Percentiles rank a stretch among this genome's conserved stretches.
These are phyloP conservation scores for Magnolia kwangsiensis DNA, from an alignment of 164 flowering plant species.

Conservation along the genomic window DNA sequence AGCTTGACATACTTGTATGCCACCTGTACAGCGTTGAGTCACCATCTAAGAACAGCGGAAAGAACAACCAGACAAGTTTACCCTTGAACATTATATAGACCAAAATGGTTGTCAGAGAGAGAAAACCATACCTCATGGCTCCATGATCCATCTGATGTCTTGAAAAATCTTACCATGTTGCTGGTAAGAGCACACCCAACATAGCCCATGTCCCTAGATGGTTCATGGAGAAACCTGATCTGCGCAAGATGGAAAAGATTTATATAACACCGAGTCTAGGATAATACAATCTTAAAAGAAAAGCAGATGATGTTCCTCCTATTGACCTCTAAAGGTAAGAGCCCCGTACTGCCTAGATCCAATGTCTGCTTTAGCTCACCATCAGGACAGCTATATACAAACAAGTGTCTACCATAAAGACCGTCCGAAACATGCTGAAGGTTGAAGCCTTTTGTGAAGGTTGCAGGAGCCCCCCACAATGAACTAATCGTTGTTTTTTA, in stretches of 20 bases:
- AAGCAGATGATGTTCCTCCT: background rate
- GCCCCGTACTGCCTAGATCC: slow-evolving; percentile 87
- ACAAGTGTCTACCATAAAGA: slow-evolving; percentile 79
- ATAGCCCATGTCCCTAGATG: slow-evolving; percentile 79
- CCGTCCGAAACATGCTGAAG: slow-evolving; percentile 89
- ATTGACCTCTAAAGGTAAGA: slow-evolving; percentile 80
- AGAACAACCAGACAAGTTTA: no score
- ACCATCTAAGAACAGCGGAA: no score
- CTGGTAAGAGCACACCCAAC: slow-evolving; percentile 95
- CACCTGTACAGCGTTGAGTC: no score
- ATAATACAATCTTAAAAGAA: background rate
- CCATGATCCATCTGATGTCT: slow-evolving; percentile 75
- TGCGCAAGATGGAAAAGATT: slow-evolving; percentile 20
- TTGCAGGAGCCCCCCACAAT: slow-evolving; percentile 98
- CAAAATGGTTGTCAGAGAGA: background rate
- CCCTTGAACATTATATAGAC: no score
- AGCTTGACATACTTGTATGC: no score
- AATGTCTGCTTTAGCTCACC: slow-evolving; percentile 89
- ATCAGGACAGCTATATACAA: slow-evolving; percentile 92
- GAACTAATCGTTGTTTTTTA: slow-evolving; percentile 93
- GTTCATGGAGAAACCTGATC: slow-evolving; percentile 93
- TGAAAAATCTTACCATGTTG: slow-evolving; percentile 93
- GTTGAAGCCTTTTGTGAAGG: slow-evolving; percentile 85
- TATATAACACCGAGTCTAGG: background rate
- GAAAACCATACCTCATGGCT: slow-evolving; percentile 67